phyloP scores from a whole-genome alignment of 1,284 basidiomycete genomes.

The Neotropicomus parvogracilis region DNA sequence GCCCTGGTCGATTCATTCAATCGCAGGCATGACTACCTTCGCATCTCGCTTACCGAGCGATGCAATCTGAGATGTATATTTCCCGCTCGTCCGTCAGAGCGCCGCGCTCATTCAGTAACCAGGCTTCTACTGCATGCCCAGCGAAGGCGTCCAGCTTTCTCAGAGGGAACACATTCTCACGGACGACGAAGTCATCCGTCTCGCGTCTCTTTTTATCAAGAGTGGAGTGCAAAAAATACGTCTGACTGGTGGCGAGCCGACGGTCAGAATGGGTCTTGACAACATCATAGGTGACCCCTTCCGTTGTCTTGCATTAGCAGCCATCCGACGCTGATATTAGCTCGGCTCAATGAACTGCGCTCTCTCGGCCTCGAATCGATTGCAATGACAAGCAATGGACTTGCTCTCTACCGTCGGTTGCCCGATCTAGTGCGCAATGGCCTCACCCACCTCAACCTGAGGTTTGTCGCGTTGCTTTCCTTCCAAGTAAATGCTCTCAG shows the following conservation, averaged over 20 bases:
- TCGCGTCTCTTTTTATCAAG: slow-evolving; percentile 76
- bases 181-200: slow-evolving; percentile 71
- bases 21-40: slow-evolving; percentile 76
- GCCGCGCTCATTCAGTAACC: slow-evolving; percentile 5
- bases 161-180: slow-evolving; percentile 68
- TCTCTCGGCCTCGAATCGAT: slow-evolving; percentile 67
- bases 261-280: slow-evolving; percentile 73
- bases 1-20: slow-evolving; percentile 65
- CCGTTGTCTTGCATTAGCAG: background rate
- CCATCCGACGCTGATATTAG: slow-evolving; percentile 36
- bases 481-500: slow-evolving; percentile 1
- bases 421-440: slow-evolving; percentile 67
- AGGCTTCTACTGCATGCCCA: slow-evolving; percentile 93
- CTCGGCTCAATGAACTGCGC: slow-evolving; percentile 53
- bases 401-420: slow-evolving; percentile 71
- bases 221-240: slow-evolving; percentile 84
- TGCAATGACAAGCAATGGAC: slow-evolving; percentile 84
- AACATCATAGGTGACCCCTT: slow-evolving; percentile 59
- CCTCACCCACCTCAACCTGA: slow-evolving; percentile 80
- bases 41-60: slow-evolving; percentile 82
- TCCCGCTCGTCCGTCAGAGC: background rate
- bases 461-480: slow-evolving; percentile 39
- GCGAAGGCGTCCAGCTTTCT: slow-evolving; percentile 73
- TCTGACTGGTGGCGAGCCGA: slow-evolving; percentile 87
- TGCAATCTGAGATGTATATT: slow-evolving; percentile 82